Percentiles rank a stretch among this genome's conserved stretches.
phyloP scores from a whole-genome alignment of 169 alveolate species.

The Eimeria maxima region DNA sequence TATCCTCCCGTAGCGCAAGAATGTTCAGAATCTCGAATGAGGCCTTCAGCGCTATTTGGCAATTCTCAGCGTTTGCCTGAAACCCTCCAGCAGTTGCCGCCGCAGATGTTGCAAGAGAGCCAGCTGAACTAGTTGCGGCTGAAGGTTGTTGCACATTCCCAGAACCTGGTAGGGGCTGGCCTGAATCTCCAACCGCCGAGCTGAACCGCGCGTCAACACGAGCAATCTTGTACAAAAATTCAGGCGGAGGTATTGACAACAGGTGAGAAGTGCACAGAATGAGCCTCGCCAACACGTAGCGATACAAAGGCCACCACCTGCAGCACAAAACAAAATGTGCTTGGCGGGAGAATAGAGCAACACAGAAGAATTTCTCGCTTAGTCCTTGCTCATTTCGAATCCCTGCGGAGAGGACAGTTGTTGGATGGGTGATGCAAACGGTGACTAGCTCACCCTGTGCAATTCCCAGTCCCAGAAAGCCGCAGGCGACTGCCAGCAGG shows the following conservation, averaged over 20 bases:
- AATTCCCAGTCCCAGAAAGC: conserved; percentile 7
- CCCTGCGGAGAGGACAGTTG: neutral
- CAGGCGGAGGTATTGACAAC: conserved; percentile 76
- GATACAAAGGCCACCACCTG: conserved; percentile 83
- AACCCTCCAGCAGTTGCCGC: conserved; percentile 45
- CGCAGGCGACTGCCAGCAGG: conserved; percentile 67
- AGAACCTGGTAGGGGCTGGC: neutral
- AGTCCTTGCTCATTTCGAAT: neutral
- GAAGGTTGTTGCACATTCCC: conserved; percentile 32
- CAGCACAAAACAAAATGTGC: neutral
- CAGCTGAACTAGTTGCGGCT: neutral
- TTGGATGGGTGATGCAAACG: neutral
- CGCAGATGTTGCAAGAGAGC: neutral
- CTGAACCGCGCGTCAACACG: conserved; percentile 67
- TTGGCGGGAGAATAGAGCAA: neutral
- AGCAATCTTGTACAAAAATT: conserved; percentile 56
- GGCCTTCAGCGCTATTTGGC: conserved; percentile 62
- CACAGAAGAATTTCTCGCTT: neutral
- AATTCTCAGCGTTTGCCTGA: conserved; percentile 41
- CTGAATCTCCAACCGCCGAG: conserved; percentile 59
- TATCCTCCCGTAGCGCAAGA: conserved; percentile 68
- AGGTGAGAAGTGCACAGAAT: conserved; percentile 60
- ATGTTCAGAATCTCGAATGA: conserved; percentile 75
- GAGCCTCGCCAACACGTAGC: conserved; percentile 81
- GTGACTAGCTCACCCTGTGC: conserved; percentile 47